Evolutionary conservation across 148 eudicot genomes (phyloP).

Genomic region (Limonium bicolor): DNA sequence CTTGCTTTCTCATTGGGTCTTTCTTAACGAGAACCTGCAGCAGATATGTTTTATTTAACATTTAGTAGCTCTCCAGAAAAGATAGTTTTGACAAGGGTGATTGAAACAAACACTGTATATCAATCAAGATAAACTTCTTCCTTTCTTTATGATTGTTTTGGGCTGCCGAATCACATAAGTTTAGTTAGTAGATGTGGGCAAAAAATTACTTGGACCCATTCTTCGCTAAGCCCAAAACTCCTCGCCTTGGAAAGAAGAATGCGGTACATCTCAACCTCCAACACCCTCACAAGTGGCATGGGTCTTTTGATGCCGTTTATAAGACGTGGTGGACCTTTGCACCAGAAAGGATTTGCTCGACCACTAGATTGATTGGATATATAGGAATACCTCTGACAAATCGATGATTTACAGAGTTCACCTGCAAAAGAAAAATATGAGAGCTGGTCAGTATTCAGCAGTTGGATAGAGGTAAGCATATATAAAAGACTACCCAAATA

Average conservation of each 20-base stretch:
- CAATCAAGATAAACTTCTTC: too few species aligned
- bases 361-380: constrained; percentile 61
- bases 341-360: constrained; percentile 61
- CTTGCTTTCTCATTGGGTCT: constrained; percentile 89
- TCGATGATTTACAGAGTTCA: constrained; percentile 81
- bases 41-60: too few species aligned
- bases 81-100: too few species aligned
- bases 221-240: constrained; percentile 70
- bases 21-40: constrained; percentile 76
- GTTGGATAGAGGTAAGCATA: neutral
- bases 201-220: constrained; percentile 66
- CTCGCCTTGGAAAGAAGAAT: constrained; percentile 86
- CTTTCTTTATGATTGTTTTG: too few species aligned
- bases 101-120: too few species aligned
- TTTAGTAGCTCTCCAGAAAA: too few species aligned
- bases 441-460: constrained; percentile 15
- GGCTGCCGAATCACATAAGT: too few species aligned
- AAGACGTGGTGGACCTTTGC: constrained; percentile 60
- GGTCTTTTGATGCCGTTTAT: constrained; percentile 73
- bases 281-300: too few species aligned
- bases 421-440: constrained; percentile 23
- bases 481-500: neutral
- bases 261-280: constrained; percentile 83
- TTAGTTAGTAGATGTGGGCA: too few species aligned
- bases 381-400: too few species aligned